Conservation (phyloP, 106 monocot species). For the Phalaenopsis equestris region DNA sequence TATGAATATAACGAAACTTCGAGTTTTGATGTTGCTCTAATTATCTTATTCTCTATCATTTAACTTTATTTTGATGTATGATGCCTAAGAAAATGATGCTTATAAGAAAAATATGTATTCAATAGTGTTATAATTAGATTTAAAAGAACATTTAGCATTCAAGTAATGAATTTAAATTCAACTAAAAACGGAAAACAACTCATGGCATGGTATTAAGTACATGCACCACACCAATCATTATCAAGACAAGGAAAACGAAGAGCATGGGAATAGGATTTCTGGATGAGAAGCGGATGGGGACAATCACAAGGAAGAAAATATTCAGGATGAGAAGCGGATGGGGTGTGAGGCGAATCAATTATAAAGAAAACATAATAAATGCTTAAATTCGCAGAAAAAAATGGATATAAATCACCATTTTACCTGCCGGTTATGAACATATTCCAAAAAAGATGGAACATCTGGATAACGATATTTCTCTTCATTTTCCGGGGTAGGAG, state of each 20-base stretch:
- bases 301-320: neutral
- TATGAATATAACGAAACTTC: no score
- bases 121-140: no score
- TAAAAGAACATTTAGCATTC: neutral
- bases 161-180: neutral
- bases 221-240: no score
- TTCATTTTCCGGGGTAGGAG: constrained; percentile 40
- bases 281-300: neutral
- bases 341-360: no score
- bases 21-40: no score
- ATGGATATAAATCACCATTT: neutral
- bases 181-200: no score
- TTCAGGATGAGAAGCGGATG: neutral
- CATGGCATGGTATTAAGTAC: no score
- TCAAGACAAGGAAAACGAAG: no score
- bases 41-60: no score
- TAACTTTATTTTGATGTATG: no score
- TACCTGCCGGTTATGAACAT: constrained; percentile 97
- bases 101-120: no score
- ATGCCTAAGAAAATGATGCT: no score
- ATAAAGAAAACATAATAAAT: neutral
- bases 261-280: neutral
- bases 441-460: constrained; percentile 89
- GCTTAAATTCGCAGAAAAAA: neutral
- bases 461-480: constrained; percentile 66